phyloP scores from a whole-genome alignment of 139 green algal genomes.

The Haematococcus lacustris region DNA sequence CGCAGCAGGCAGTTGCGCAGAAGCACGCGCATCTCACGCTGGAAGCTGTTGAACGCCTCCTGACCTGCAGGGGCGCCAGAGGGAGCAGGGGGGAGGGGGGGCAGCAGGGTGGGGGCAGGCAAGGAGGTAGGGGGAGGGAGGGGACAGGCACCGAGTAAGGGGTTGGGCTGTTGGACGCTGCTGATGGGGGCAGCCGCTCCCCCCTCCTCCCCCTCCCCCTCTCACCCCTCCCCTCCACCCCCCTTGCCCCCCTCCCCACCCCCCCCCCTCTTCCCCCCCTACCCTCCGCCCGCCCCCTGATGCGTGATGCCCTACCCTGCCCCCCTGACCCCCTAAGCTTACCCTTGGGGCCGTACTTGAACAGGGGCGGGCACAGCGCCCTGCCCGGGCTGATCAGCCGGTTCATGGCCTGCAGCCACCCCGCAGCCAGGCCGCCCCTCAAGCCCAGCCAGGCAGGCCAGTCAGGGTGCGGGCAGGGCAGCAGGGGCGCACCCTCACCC shows the following conservation, averaged over 20 bases:
- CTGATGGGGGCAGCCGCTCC: neutral
- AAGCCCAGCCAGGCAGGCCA: neutral
- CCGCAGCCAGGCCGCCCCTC: neutral
- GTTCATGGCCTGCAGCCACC: constrained; percentile 16
- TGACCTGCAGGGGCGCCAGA: too few relatives aligned
- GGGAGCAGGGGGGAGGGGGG: neutral
- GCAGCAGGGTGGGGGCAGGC: neutral
- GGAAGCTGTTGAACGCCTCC: constrained; percentile 32
- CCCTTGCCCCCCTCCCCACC: neutral
- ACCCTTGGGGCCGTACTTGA: constrained; percentile 33
- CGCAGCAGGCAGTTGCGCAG: constrained; percentile 26
- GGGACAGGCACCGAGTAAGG: neutral
- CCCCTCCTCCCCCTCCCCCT: neutral
- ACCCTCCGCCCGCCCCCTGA: neutral
- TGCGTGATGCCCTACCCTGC: too few relatives aligned
- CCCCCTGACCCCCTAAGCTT: too few relatives aligned
- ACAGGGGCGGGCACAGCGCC: constrained; percentile 8
- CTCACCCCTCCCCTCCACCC: neutral
- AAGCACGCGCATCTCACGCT: constrained; percentile 37
- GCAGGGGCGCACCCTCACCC: neutral
- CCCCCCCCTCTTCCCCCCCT: neutral
- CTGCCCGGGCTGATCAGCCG: constrained; percentile 24
- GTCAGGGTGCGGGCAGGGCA: too few relatives aligned
- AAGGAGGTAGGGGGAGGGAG: neutral
- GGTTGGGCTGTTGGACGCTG: neutral